Evolutionary conservation across 1,284 basidiomycete species (phyloP).

Genomic region (Ceratobasidium papillatum): DNA sequence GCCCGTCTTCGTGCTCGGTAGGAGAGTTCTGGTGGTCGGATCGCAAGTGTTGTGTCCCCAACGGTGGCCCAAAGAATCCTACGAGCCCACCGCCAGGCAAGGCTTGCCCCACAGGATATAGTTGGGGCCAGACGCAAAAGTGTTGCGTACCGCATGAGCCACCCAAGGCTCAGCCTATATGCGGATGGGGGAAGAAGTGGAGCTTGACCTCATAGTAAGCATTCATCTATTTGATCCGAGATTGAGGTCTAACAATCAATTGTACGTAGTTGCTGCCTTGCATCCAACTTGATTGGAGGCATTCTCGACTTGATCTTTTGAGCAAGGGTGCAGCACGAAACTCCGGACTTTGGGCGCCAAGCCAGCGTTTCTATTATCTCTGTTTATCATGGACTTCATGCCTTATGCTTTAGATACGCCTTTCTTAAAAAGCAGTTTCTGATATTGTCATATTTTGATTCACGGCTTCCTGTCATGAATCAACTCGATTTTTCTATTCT

Average conservation of each 20-base stretch:
- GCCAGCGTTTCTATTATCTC: not conserved
- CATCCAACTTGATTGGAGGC: slow-evolving; percentile 19
- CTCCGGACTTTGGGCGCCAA: too few relatives aligned
- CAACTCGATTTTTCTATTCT: not conserved
- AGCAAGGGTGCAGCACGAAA: not conserved
- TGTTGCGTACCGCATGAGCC: slow-evolving; percentile 31
- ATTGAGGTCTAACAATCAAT: not conserved
- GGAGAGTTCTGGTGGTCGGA: slow-evolving; percentile 39
- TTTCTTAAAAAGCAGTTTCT: not conserved
- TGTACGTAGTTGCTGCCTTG: slow-evolving; percentile 30
- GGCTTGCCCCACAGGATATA: slow-evolving; percentile 8
- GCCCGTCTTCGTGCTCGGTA: slow-evolving; percentile 22
- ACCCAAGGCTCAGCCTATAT: slow-evolving; percentile 13
- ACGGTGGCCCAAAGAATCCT: slow-evolving; percentile 30
- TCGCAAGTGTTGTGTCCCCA: slow-evolving; percentile 20
- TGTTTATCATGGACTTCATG: slow-evolving; percentile 9
- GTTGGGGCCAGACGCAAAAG: slow-evolving; percentile 21
- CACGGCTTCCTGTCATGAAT: not conserved
- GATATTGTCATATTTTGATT: not conserved
- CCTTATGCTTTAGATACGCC: not conserved
- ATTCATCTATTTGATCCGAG: not conserved
- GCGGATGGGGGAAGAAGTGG: slow-evolving; percentile 30
- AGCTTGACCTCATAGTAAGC: slow-evolving; percentile 34
- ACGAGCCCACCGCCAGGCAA: slow-evolving; percentile 20
- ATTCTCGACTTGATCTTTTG: slow-evolving; percentile 27